phyloP scores from a whole-genome alignment of 345 rosid species.

The Euphorbia tirucalli region DNA sequence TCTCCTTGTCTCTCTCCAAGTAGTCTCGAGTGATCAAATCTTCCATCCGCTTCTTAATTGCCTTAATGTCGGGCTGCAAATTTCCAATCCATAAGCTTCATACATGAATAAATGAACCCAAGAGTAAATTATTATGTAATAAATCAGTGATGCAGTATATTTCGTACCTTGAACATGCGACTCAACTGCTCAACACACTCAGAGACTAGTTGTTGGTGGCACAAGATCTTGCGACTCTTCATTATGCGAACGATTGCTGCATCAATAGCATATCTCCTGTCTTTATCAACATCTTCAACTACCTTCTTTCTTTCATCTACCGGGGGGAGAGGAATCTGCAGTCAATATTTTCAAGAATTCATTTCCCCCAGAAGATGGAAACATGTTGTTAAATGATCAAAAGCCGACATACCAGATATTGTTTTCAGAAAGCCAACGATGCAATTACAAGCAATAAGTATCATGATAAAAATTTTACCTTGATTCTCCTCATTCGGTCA shows the following conservation, averaged over 20 bases:
- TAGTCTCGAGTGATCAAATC: slow-evolving; percentile 85
- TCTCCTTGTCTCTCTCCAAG: slow-evolving; percentile 86
- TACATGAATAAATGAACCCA: background rate
- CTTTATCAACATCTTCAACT: slow-evolving; percentile 92
- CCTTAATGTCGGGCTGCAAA: slow-evolving; percentile 91
- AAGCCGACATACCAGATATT: background rate
- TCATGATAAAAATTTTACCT: slow-evolving; percentile 44
- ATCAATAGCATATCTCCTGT: slow-evolving; percentile 85
- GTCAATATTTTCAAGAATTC: slow-evolving; percentile 10
- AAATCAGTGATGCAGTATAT: too few species aligned
- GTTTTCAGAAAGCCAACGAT: background rate
- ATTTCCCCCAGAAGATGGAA: background rate
- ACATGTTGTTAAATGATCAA: background rate
- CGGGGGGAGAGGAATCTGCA: slow-evolving; percentile 87
- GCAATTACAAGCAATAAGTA: background rate
- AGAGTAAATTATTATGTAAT: too few species aligned
- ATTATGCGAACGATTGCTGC: slow-evolving; percentile 97
- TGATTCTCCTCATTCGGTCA: slow-evolving; percentile 89
- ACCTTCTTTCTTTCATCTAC: slow-evolving; percentile 93
- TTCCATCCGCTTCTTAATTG: slow-evolving; percentile 93
- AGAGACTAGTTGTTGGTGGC: slow-evolving; percentile 75
- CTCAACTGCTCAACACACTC: slow-evolving; percentile 94
- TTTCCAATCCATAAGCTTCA: background rate
- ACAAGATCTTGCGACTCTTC: slow-evolving; percentile 86
- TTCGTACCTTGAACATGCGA: slow-evolving; percentile 88